Evolutionary conservation across 257 asterid species (phyloP).

Genomic region (Catharanthus roseus): DNA sequence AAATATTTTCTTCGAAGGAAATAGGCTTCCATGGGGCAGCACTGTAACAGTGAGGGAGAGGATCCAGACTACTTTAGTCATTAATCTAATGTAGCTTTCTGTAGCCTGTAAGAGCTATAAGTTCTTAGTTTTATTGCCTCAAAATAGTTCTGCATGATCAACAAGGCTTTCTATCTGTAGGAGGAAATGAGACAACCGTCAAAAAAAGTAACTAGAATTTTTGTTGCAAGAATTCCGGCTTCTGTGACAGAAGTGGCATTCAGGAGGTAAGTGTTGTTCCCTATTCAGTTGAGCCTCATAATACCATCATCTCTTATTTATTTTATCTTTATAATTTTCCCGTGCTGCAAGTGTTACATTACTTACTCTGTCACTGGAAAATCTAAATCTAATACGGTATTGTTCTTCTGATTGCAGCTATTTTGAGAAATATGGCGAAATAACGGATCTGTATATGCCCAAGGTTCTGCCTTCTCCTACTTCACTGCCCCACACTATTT

Average conservation of each 20-base stretch:
- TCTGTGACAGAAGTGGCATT: conserved; percentile 82
- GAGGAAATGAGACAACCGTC: conserved; percentile 97
- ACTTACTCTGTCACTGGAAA: background rate
- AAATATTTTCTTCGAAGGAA: no score
- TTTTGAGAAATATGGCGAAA: conserved; percentile 86
- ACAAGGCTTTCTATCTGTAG: conserved; percentile 26
- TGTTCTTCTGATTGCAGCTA: conserved; percentile 49
- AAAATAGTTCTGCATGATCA: background rate
- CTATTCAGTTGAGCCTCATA: background rate
- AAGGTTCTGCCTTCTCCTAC: conserved; percentile 46
- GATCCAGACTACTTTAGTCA: conserved; percentile 1
- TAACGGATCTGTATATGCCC: conserved; percentile 94
- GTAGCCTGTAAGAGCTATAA: background rate
- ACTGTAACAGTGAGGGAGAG: no score
- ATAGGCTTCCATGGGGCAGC: no score
- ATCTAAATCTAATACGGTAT: conserved; percentile 18
- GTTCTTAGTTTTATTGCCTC: background rate
- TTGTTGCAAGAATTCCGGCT: conserved; percentile 88
- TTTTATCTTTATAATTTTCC: background rate
- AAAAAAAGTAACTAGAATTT: conserved; percentile 87
- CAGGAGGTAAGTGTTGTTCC: conserved; percentile 53
- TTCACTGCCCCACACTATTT: background rate
- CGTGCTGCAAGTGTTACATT: background rate
- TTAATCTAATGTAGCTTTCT: background rate
- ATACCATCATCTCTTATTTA: background rate